phyloP scores from a whole-genome alignment of 768 basidiomycete species.

The Boletus rufocinnamomeus region DNA sequence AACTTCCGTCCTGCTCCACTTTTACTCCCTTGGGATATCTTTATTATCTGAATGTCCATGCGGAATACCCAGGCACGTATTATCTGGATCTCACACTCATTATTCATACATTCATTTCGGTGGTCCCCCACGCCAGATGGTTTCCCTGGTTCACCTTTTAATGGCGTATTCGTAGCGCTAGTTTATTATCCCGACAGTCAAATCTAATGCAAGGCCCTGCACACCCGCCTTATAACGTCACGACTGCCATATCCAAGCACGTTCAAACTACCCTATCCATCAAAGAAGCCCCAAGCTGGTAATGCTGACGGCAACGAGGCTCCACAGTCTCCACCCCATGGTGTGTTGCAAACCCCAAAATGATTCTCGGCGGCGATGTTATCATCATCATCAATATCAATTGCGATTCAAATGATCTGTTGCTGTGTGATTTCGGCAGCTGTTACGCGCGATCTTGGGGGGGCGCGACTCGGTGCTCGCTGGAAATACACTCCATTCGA shows the following conservation, averaged over 20 bases:
- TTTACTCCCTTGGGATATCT: not conserved
- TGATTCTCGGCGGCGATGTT: not conserved
- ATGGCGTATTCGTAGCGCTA: constrained; percentile 8
- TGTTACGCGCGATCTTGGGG: not conserved
- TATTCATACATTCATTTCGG: constrained; percentile 18
- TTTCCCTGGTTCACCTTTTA: not conserved
- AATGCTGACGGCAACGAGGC: not conserved
- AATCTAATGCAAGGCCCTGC: too few relatives aligned
- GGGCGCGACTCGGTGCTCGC: not conserved
- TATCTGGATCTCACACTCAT: constrained; percentile 14
- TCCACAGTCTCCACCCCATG: not conserved
- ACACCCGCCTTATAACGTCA: too few relatives aligned
- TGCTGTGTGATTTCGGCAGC: not conserved
- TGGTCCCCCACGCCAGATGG: not conserved
- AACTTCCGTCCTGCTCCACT: not conserved
- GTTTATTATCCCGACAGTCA: not conserved
- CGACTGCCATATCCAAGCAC: too few relatives aligned
- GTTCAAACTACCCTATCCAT: not conserved
- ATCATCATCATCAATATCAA: too few relatives aligned
- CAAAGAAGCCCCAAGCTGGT: not conserved
- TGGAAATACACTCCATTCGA: not conserved
- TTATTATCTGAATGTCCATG: constrained; percentile 10
- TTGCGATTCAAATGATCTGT: not conserved
- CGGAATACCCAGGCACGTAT: constrained; percentile 1
- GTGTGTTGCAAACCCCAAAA: not conserved